Evolutionary conservation across 768 basidiomycete species (phyloP).

Genomic region (Daedaleopsis nitida): DNA sequence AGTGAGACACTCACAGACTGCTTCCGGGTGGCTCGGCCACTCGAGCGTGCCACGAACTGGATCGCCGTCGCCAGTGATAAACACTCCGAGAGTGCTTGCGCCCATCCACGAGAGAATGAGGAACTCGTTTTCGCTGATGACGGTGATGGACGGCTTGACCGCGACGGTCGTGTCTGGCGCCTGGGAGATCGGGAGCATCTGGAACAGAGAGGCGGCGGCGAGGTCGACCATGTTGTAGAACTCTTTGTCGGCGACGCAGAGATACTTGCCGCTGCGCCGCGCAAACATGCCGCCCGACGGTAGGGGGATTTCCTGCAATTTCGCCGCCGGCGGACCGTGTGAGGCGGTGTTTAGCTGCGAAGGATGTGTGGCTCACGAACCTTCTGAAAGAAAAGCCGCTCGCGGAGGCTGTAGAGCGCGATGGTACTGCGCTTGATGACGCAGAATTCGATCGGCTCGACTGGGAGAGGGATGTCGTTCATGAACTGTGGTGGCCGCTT

Average conservation of each 20-base stretch:
- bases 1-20: conserved; percentile 59
- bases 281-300: conserved; percentile 60
- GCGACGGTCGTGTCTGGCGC: conserved; percentile 42
- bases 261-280: conserved; percentile 56
- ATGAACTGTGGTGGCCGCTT: conserved; percentile 47
- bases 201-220: conserved; percentile 65
- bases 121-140: conserved; percentile 79
- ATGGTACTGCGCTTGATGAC: conserved; percentile 70
- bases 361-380: conserved; percentile 34
- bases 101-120: conserved; percentile 87
- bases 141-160: conserved; percentile 71
- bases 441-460: conserved; percentile 68
- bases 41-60: conserved; percentile 88
- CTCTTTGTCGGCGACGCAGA: conserved; percentile 76
- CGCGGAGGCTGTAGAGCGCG: conserved; percentile 64
- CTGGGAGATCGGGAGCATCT: conserved; percentile 81
- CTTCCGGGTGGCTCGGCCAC: conserved; percentile 79
- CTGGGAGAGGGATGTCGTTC: conserved; percentile 38
- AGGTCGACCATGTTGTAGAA: conserved; percentile 82
- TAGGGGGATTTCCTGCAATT: conserved; percentile 67
- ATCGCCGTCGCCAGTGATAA: conserved; percentile 82
- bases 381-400: conserved; percentile 62
- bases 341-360: no score
- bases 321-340: not conserved
- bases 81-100: conserved; percentile 78